Conservation (phyloP, 2,329 filamentous ascomycete genomes). For the Colletotrichum sp. region DNA sequence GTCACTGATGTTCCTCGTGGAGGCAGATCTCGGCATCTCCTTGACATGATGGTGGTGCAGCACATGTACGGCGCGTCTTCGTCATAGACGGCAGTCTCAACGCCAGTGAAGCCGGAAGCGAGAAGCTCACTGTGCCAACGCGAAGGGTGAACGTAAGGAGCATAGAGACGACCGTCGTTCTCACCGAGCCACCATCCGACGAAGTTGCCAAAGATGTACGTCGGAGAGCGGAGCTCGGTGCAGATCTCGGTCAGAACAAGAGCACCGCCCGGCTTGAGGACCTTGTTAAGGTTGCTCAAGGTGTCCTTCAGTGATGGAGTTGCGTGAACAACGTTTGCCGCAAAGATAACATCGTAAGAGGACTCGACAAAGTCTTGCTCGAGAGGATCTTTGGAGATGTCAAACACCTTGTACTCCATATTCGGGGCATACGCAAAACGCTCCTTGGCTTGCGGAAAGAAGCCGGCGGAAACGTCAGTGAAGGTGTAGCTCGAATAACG, state of each 20-base stretch:
- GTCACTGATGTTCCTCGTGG: neutral
- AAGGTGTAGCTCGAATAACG: constrained; percentile 27
- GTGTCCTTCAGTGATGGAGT: constrained; percentile 26
- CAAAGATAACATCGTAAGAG: constrained; percentile 32
- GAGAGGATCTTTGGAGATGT: constrained; percentile 31
- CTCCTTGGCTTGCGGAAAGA: constrained; percentile 30
- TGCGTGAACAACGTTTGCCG: constrained; percentile 33
- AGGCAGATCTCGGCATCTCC: neutral
- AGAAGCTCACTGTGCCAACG: constrained; percentile 31
- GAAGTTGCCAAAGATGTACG: constrained; percentile 32
- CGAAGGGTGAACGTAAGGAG: constrained; percentile 26
- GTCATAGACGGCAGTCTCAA: neutral
- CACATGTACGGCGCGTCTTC: neutral
- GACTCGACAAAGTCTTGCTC: constrained; percentile 30
- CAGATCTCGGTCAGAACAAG: constrained; percentile 21
- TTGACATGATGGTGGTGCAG: neutral
- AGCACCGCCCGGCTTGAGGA: constrained; percentile 36
- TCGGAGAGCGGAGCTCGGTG: constrained; percentile 25
- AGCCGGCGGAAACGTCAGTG: constrained; percentile 33
- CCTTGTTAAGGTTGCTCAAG: constrained; percentile 23
- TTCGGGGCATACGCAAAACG: constrained; percentile 24
- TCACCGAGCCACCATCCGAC: constrained; percentile 40
- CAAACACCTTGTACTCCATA: constrained; percentile 29
- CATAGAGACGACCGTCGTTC: constrained; percentile 27
- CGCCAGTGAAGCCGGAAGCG: constrained; percentile 27